These are phyloP conservation scores for Trichoderma breve DNA, from an alignment of 2,329 filamentous ascomycete genomes.

Conservation along the genomic window DNA sequence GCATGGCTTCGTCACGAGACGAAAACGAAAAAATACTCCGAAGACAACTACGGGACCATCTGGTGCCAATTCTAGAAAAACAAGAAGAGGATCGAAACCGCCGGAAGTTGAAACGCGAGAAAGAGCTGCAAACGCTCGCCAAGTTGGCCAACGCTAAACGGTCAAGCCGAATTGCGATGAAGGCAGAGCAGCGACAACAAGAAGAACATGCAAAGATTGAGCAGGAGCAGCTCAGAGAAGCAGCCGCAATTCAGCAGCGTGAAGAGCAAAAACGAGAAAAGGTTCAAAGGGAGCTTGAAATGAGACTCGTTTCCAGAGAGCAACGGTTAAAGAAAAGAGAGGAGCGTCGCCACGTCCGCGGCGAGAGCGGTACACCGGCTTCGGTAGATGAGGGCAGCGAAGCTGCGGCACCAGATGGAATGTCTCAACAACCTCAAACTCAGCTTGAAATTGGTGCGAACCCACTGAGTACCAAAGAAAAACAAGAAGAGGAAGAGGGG, in stretches of 20 bases:
- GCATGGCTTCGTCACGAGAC: constrained; percentile 73
- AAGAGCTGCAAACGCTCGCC: constrained; percentile 75
- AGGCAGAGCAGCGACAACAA: constrained; percentile 72
- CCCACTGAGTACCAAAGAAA: constrained; percentile 70
- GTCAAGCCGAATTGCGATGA: constrained; percentile 83
- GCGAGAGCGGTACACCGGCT: constrained; percentile 77
- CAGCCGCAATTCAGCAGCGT: constrained; percentile 65
- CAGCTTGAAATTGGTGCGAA: constrained; percentile 75
- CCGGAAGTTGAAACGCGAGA: constrained; percentile 66
- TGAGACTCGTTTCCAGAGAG: constrained; percentile 78
- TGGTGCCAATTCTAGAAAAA: constrained; percentile 81
- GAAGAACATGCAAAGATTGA: constrained; percentile 71
- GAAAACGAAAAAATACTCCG: constrained; percentile 79
- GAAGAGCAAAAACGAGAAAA: constrained; percentile 60
- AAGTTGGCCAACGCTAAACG: constrained; percentile 92
- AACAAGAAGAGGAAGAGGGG: constrained; percentile 72
- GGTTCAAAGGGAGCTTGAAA: constrained; percentile 71
- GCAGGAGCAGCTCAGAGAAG: constrained; percentile 48
- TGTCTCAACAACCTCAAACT: constrained; percentile 70
- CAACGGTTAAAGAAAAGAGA: constrained; percentile 84
- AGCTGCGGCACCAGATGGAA: constrained; percentile 54
- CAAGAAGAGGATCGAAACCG: constrained; percentile 71
- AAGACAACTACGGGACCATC: constrained; percentile 69
- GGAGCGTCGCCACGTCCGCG: constrained; percentile 74
- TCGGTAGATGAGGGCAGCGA: constrained; percentile 70